Evolutionary conservation across 495 filamentous ascomycete genomes (phyloP).

Genomic region (Glonium stellatum): DNA sequence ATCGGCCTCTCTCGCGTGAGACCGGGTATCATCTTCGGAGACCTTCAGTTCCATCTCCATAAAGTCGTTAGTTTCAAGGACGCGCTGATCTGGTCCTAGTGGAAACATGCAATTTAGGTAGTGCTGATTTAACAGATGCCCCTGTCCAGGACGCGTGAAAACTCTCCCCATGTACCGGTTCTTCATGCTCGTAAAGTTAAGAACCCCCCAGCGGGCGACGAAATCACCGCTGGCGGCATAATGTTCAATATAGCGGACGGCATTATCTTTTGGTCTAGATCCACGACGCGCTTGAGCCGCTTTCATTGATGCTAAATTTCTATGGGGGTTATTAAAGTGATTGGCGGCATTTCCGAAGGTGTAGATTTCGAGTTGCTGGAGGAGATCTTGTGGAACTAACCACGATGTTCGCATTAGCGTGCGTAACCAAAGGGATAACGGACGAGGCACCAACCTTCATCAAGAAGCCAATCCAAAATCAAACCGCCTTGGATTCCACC

Average conservation of each 20-base stretch:
- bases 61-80: slow-evolving; percentile 45
- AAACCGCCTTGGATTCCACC: slow-evolving; percentile 71
- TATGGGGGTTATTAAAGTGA: slow-evolving; percentile 77
- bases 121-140: slow-evolving; percentile 75
- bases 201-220: slow-evolving; percentile 67
- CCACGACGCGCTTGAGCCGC: neutral
- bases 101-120: slow-evolving; percentile 79
- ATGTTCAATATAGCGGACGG: slow-evolving; percentile 73
- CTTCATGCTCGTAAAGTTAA: slow-evolving; percentile 53
- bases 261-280: slow-evolving; percentile 30
- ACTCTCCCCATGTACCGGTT: slow-evolving; percentile 68
- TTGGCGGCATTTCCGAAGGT: slow-evolving; percentile 82
- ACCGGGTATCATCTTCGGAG: slow-evolving; percentile 9
- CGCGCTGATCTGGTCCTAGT: slow-evolving; percentile 34
- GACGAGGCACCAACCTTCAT: slow-evolving; percentile 41
- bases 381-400: slow-evolving; percentile 52
- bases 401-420: neutral
- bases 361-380: slow-evolving; percentile 71
- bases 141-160: slow-evolving; percentile 57
- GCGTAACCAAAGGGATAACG: too few relatives aligned
- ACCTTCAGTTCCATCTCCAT: slow-evolving; percentile 48
- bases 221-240: slow-evolving; percentile 74
- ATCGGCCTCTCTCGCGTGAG: slow-evolving; percentile 10
- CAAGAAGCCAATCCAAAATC: slow-evolving; percentile 71
- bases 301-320: slow-evolving; percentile 32